Evolutionary conservation across 2,329 filamentous ascomycete genomes (phyloP).

Genomic region (Aspergillus luchuensis): DNA sequence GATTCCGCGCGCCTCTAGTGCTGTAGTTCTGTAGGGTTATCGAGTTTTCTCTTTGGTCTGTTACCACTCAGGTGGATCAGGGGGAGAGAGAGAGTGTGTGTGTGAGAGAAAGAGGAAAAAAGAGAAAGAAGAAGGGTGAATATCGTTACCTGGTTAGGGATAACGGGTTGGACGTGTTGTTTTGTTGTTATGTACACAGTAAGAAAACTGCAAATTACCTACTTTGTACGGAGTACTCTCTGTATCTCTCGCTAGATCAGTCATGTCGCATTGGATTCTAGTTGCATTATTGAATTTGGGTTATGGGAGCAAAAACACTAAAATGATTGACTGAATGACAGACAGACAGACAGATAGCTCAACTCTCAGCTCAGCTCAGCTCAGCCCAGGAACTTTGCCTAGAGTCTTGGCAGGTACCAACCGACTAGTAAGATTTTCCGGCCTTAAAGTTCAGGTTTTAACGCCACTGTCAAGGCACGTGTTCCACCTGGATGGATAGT

Average conservation of each 20-base stretch:
- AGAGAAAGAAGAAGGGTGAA: background rate
- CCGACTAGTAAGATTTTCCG: too few species aligned
- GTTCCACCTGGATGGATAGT: background rate
- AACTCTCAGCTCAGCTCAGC: background rate
- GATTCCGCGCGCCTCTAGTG: constrained; percentile 5
- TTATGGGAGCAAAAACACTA: too few species aligned
- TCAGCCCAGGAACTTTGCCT: too few species aligned
- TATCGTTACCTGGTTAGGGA: background rate
- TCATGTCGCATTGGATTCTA: background rate
- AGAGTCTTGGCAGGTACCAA: too few species aligned
- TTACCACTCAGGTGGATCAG: background rate
- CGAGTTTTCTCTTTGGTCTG: background rate
- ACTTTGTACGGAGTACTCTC: too few species aligned
- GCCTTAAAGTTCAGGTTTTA: background rate
- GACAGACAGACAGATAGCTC: background rate
- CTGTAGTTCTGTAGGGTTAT: background rate
- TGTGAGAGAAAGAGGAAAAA: too few species aligned
- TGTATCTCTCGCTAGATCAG: background rate
- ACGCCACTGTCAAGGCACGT: background rate
- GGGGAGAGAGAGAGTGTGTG: background rate
- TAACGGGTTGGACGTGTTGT: background rate
- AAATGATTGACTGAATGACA: background rate
- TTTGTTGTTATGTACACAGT: background rate
- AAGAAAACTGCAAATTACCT: background rate
- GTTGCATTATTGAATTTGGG: too few species aligned